A percentile compares a stretch with the other conserved stretches of the same genome.
Evolutionary conservation across 352 stramenopile genomes (phyloP).

Genomic region (Phytophthora colocasiae): DNA sequence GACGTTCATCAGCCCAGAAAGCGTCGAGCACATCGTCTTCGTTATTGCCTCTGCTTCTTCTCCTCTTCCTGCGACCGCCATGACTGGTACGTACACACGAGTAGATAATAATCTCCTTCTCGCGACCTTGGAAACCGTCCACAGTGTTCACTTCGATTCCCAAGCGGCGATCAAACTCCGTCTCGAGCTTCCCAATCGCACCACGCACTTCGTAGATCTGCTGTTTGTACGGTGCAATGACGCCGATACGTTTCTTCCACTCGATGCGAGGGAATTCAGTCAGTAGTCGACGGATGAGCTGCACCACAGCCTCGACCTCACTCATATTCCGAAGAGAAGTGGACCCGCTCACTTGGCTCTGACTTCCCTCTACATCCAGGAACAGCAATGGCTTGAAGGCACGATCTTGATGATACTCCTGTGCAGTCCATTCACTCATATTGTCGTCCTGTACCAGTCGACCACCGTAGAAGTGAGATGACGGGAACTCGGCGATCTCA

Average conservation of each 20-base stretch:
- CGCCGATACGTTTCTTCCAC: conserved; percentile 93
- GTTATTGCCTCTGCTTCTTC: conserved; percentile 7
- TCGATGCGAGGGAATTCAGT: conserved; percentile 73
- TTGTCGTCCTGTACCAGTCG: conserved; percentile 88
- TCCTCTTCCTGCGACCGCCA: conserved; percentile 66
- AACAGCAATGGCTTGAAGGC: conserved; percentile 73
- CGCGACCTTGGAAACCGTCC: conserved; percentile 97
- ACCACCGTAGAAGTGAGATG: conserved; percentile 94
- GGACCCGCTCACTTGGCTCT: conserved; percentile 77
- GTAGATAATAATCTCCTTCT: conserved; percentile 98
- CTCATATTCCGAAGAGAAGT: conserved; percentile 82
- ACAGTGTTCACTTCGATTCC: conserved; percentile 94
- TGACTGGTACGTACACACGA: conserved; percentile 96
- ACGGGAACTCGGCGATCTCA: conserved; percentile 96
- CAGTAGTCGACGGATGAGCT: conserved; percentile 93
- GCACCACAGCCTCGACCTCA: conserved; percentile 77
- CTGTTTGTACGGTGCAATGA: conserved; percentile 99
- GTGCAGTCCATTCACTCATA: conserved; percentile 78
- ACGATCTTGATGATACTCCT: conserved; percentile 61
- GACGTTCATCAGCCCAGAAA: conserved; percentile 97
- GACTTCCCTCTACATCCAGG: conserved; percentile 64
- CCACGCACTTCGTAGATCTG: conserved; percentile 93
- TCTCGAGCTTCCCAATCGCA: conserved; percentile 70
- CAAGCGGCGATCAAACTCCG: conserved; percentile 49
- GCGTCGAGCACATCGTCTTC: conserved; percentile 48